Base-by-base conservation (phyloP, 2,329 filamentous ascomycete genomes). In the Ophiognomonia clavigignenti-juglandacearum region DNA sequence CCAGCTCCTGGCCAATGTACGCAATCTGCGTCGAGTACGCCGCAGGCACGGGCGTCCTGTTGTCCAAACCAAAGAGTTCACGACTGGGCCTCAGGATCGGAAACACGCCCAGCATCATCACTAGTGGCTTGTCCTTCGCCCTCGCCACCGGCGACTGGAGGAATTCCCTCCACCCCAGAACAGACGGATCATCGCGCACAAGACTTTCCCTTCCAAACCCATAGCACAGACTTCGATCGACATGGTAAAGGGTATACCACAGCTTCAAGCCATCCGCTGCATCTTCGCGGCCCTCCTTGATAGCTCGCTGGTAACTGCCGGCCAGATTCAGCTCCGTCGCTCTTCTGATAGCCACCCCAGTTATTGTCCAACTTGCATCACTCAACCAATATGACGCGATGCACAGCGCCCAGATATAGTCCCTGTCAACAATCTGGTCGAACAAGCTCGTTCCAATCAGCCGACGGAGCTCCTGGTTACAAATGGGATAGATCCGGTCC, bases 341-440 rank as follows among this genome's bases (percentile, higher is more conserved):
- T 14, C 73, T 63, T 8, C 74, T 66, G 23, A 75, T 73, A 1
- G 73, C 74, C 45, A 73, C 68, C 0, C 79, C 79, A 0, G 77
- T 80, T 0, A 83, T 65, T 54, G 78, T 82, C 77, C 80, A 82
- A 4, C 76, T 80, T 18, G 82, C 65, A 50, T 83, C 79, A 4
- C 76, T 77, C 0, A 83, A 66, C 80, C 80, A 83, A 54, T 82
- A 83, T 0, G 78, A 74, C 0, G 76, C 79, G 4, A 83, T 73
- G 35, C 77, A 80, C 31, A 83, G 69, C 4, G 77, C 80, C 2
- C 78, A 70, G 19, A 83, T 70, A 46, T 78, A 74, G 45, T 83
- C 78, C 5, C 62, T 56, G 14, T 64, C 59, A 0, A 67, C 57
- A 1, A 58, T 58, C 2, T 64, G 55, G 22, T 66, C 62, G 6